phyloP scores from a whole-genome alignment of 2,329 filamentous ascomycete genomes.

The Penicillium freii region DNA sequence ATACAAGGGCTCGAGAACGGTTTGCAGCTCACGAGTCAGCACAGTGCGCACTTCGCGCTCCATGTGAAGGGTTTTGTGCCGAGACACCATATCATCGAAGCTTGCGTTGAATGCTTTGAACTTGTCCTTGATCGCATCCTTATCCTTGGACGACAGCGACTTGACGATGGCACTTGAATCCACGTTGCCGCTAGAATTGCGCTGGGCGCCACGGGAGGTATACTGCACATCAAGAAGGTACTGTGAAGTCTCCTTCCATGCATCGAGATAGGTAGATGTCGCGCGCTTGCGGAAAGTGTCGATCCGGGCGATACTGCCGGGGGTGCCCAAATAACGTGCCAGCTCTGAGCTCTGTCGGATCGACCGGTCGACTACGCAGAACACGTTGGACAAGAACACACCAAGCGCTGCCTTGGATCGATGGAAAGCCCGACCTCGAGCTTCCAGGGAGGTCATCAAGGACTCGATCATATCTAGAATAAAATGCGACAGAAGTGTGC shows the following conservation, averaged over 20 bases:
- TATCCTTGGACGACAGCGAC: constrained; percentile 80
- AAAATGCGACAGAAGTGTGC: constrained; percentile 85
- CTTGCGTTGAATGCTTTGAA: constrained; percentile 85
- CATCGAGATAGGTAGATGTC: constrained; percentile 74
- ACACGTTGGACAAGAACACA: constrained; percentile 86
- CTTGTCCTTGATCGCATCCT: constrained; percentile 94
- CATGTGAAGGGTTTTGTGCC: constrained; percentile 83
- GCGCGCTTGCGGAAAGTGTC: constrained; percentile 88
- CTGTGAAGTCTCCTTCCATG: constrained; percentile 83
- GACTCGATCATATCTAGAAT: constrained; percentile 83
- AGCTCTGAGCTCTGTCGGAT: constrained; percentile 76
- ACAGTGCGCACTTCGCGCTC: constrained; percentile 82
- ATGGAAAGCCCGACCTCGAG: constrained; percentile 68
- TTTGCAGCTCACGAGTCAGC: constrained; percentile 80
- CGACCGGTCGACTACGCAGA: constrained; percentile 79
- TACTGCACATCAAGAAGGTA: constrained; percentile 89
- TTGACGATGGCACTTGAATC: constrained; percentile 85
- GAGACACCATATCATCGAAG: constrained; percentile 83
- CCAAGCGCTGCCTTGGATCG: constrained; percentile 77
- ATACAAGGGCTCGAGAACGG: constrained; percentile 91
- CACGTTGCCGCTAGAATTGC: constrained; percentile 62
- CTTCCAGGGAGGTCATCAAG: constrained; percentile 71
- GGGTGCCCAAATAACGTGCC: constrained; percentile 61
- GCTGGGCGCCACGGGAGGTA: constrained; percentile 71
- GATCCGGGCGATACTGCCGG: constrained; percentile 63